Conservation (phyloP, 805 yeast species). For the Kluyveromyces lactis region DNA sequence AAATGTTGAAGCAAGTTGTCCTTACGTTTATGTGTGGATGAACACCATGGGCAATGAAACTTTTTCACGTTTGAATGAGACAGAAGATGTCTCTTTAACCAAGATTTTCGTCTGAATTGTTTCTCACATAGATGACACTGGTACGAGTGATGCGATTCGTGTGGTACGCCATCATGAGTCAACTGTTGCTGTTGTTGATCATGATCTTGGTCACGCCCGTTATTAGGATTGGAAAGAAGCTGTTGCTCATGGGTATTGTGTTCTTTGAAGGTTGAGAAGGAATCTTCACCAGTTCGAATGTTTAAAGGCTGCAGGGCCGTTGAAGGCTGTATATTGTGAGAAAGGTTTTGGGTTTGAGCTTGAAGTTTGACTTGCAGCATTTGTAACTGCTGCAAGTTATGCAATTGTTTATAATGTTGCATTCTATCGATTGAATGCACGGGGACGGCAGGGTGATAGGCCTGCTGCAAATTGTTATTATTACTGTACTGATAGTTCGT, state of each 20-base stretch:
- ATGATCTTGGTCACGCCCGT: constrained; percentile 6
- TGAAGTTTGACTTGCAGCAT: neutral
- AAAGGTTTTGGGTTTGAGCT: neutral
- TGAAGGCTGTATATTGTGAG: neutral
- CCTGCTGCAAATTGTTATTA: too few species aligned
- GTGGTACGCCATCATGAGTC: constrained; percentile 1
- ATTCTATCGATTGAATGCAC: neutral
- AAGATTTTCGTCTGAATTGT: constrained; percentile 25
- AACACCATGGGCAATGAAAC: constrained; percentile 25
- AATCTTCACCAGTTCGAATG: too few species aligned
- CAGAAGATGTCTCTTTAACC: constrained; percentile 26
- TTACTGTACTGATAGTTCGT: too few species aligned
- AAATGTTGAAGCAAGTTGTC: constrained; percentile 28
- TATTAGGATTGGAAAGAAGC: neutral
- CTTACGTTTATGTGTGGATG: constrained; percentile 26
- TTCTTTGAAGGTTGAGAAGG: too few species aligned
- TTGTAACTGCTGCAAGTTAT: neutral
- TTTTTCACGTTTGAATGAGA: constrained; percentile 23
- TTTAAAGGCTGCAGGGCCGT: neutral
- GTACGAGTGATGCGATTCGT: constrained; percentile 17
- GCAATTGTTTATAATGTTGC: neutral
- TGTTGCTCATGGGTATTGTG: too few species aligned
- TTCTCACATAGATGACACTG: constrained; percentile 25
- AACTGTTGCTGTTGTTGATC: neutral
- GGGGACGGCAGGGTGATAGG: neutral